These are phyloP conservation scores for Pulveroboletus frians DNA, from an alignment of 768 basidiomycete genomes.

Conservation along the genomic window DNA sequence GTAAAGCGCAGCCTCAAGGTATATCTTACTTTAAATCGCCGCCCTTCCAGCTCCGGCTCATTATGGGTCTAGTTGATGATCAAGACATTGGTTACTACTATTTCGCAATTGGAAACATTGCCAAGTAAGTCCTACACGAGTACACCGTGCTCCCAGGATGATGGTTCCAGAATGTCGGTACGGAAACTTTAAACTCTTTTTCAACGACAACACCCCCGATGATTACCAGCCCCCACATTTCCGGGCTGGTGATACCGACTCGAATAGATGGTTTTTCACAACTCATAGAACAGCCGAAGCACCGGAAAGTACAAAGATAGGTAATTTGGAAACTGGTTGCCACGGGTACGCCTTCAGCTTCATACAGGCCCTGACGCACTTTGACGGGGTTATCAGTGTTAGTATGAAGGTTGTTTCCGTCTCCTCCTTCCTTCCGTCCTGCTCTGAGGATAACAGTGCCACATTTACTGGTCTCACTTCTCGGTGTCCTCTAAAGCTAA, in stretches of 20 bases:
- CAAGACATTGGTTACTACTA: conserved; percentile 74
- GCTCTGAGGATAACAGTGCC: conserved; percentile 52
- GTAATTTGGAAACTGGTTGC: conserved; percentile 64
- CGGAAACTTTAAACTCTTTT: conserved; percentile 86
- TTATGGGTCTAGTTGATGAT: conserved; percentile 51
- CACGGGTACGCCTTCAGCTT: conserved; percentile 49
- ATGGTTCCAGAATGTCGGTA: conserved; percentile 59
- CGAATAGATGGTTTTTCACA: conserved; percentile 75
- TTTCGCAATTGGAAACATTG: conserved; percentile 71
- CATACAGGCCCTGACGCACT: background rate
- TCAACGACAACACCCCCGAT: conserved; percentile 70
- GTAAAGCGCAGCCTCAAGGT: conserved; percentile 83
- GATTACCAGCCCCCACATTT: conserved; percentile 87
- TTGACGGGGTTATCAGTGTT: conserved; percentile 41
- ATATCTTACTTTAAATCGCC: background rate
- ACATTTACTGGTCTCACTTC: conserved; percentile 46
- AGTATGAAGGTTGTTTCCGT: conserved; percentile 70
- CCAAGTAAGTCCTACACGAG: conserved; percentile 50
- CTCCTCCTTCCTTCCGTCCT: conserved; percentile 64
- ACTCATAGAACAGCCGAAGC: conserved; percentile 69
- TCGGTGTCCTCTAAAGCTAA: conserved; percentile 36
- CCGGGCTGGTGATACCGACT: conserved; percentile 61
- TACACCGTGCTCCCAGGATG: background rate
- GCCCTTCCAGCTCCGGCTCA: background rate
- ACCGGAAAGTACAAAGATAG: conserved; percentile 69